Evolutionary conservation across 441 rosid genomes (phyloP).

Genomic region (Omphalea diandra): DNA sequence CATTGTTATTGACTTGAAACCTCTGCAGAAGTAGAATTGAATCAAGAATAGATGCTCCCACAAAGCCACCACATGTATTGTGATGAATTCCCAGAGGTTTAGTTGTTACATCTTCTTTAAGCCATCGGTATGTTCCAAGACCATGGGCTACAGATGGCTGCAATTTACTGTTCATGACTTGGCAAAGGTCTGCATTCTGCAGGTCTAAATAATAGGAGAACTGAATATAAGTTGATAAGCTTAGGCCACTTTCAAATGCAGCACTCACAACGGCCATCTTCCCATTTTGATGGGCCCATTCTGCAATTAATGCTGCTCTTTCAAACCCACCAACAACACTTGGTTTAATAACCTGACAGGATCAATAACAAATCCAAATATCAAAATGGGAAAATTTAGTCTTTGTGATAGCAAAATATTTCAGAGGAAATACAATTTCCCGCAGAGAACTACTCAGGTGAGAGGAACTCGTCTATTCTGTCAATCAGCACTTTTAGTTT

Average conservation of each 20-base stretch:
- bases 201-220: constrained; percentile 72
- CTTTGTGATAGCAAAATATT: background rate
- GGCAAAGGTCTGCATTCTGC: constrained; percentile 48
- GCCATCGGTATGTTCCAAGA: constrained; percentile 92
- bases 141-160: constrained; percentile 74
- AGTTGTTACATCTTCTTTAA: constrained; percentile 69
- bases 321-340: constrained; percentile 94
- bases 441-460: background rate
- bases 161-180: constrained; percentile 36
- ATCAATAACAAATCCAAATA: constrained; percentile 17
- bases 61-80: constrained; percentile 45
- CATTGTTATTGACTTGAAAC: constrained; percentile 53
- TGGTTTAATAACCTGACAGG: constrained; percentile 81
- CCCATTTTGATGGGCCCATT: constrained; percentile 83
- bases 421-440: background rate
- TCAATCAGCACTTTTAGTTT: background rate
- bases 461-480: background rate
- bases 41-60: constrained; percentile 66
- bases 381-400: constrained; percentile 8
- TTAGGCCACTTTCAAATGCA: constrained; percentile 83
- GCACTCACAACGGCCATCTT: constrained; percentile 94
- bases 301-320: constrained; percentile 71
- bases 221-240: constrained; percentile 67
- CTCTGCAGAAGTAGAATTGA: constrained; percentile 51
- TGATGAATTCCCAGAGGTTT: constrained; percentile 49